phyloP scores from a whole-genome alignment of 495 filamentous ascomycete species.

The Penicillium fimorum region DNA sequence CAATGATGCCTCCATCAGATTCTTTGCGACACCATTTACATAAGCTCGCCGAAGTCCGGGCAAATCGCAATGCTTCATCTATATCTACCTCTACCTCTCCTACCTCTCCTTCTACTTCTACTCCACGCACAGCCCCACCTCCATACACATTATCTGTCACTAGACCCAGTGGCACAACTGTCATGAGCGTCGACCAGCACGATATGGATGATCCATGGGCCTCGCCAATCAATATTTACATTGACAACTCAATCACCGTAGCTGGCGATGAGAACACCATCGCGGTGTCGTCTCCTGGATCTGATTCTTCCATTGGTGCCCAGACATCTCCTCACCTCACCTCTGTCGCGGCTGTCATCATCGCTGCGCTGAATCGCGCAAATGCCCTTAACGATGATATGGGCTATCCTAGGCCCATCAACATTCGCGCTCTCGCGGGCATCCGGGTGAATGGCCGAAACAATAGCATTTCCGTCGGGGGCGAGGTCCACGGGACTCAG shows the following conservation, averaged over 20 bases:
- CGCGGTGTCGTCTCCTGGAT: conserved; percentile 20
- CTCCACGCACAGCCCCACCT: conserved; percentile 18
- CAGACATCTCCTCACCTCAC: neutral
- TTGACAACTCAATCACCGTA: conserved; percentile 39
- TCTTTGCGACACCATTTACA: conserved; percentile 25
- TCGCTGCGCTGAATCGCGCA: conserved; percentile 12
- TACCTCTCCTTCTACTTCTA: neutral
- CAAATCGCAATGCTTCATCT: conserved; percentile 8
- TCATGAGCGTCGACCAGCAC: conserved; percentile 11
- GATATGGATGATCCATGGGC: conserved; percentile 4
- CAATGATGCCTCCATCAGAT: conserved; percentile 26
- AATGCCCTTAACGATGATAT: conserved; percentile 9
- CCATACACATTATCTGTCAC: conserved; percentile 9
- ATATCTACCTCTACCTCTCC: conserved; percentile 3
- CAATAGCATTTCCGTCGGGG: neutral
- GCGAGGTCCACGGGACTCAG: neutral
- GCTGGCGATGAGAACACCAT: conserved; percentile 36
- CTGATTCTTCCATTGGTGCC: neutral
- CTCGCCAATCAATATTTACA: conserved; percentile 28
- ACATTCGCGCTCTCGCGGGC: neutral
- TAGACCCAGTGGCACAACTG: conserved; percentile 1
- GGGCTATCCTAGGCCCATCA: conserved; percentile 3
- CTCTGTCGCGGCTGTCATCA: conserved; percentile 9
- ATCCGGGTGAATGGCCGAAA: neutral
- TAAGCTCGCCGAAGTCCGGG: conserved; percentile 24